Percentiles rank a stretch among this genome's conserved stretches.
phyloP scores from a whole-genome alignment of 805 yeast species.

The Saturnispora zaruensis region DNA sequence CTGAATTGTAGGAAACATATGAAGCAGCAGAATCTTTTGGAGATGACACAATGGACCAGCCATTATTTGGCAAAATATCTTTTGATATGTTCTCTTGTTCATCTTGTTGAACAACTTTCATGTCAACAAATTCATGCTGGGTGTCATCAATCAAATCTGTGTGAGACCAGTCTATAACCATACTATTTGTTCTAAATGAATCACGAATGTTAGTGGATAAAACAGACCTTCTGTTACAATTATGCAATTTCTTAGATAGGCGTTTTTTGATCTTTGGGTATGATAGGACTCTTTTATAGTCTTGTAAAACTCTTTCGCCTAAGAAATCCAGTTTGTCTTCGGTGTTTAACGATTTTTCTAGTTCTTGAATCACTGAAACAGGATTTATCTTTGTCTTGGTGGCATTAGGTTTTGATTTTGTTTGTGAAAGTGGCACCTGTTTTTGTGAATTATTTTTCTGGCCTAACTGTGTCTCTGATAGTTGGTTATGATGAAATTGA shows the following conservation, averaged over 20 bases:
- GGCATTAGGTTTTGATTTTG: not conserved
- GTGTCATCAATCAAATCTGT: slow-evolving; percentile 21
- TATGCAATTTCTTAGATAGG: slow-evolving; percentile 20
- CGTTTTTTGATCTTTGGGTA: slow-evolving; percentile 16
- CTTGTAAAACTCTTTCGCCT: slow-evolving; percentile 65
- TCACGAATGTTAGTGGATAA: slow-evolving; percentile 15
- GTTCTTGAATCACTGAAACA: slow-evolving; percentile 3
- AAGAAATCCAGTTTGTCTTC: slow-evolving; percentile 46
- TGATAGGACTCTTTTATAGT: slow-evolving; percentile 39
- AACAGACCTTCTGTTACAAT: slow-evolving; percentile 17
- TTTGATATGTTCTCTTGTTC: slow-evolving; percentile 12
- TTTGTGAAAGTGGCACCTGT: not conserved
- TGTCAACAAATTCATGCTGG: slow-evolving; percentile 11
- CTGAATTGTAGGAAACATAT: slow-evolving; percentile 54
- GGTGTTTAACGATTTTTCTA: slow-evolving; percentile 6
- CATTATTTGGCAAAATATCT: slow-evolving; percentile 1
- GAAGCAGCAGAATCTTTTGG: slow-evolving; percentile 24
- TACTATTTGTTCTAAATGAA: slow-evolving; percentile 6
- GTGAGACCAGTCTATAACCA: slow-evolving; percentile 27
- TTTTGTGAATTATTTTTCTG: not conserved
- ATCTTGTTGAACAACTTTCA: slow-evolving; percentile 3
- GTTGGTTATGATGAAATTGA: not conserved
- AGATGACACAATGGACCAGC: slow-evolving; percentile 7
- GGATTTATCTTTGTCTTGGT: slow-evolving; percentile 21
- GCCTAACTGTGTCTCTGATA: not conserved